Evolutionary conservation across 2,329 filamentous ascomycete species (phyloP), one percentile per base, ranked within the genome.

Genomic region (Hypoxylon sp.): DNA sequence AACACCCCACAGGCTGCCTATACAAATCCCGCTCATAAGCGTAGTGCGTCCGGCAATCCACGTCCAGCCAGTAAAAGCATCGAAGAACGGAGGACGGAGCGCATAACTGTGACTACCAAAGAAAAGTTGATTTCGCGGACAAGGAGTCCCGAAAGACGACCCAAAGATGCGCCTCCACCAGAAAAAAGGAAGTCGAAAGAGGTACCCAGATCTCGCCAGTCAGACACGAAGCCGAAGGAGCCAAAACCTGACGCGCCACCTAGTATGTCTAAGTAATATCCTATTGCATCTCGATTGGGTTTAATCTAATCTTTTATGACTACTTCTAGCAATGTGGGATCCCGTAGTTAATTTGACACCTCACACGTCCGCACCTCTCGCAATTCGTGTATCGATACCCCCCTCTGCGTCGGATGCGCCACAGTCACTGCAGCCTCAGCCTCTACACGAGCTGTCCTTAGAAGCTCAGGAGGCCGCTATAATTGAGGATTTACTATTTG

Each of bases 401-500:
- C 95, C 95, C 2, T 83, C 97, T 52, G 93, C 94, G 11, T 91
- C 91, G 3, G 85, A 90, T 68, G 89, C 92, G 31, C 94, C 94
- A 1, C 82, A 87, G 55, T 83, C 87, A 6, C 84, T 94, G 53
- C 90, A 93, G 47, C 92, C 92, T 0, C 83, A 83, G 53, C 85
- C 91, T 5, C 84, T 98, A 14, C 84, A 86, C 62, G 89, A 92
- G 63, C 82, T 98, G 65, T 90, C 90, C 0, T 83, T 97, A 29
- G 92, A 97, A 71, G 88, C 88, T 2, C 96, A 99, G 79, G 96
- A 99, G 81, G 88, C 90, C 24, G 92, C 90, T 8, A 91, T 99
- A 51, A 85, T 98, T 47, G 94, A 98, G 73, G 96, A 99, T 75
- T 82, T 99, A 14, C 81, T 98, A 37, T 98, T 95, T 77, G 94